phyloP scores from a whole-genome alignment of 148 eudicot species.

The Oxyria digyna region DNA sequence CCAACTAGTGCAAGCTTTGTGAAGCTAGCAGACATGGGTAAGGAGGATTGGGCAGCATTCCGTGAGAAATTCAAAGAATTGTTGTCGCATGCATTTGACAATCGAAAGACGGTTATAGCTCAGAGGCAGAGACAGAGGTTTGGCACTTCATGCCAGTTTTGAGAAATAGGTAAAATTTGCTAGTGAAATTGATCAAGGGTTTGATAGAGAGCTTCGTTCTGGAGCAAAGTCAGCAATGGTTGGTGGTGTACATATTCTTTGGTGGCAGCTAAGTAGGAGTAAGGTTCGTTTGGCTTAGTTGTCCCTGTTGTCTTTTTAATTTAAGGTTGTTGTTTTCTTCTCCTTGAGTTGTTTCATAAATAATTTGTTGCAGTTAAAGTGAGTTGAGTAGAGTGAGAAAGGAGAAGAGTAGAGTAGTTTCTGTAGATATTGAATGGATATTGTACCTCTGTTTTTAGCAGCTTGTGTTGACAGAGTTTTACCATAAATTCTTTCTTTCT shows the following conservation, averaged over 20 bases:
- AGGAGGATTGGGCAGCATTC: slow-evolving; percentile 71
- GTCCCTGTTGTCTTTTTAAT: slow-evolving; percentile 1
- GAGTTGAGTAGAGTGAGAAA: neutral
- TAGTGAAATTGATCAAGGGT: neutral
- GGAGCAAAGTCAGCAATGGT: neutral
- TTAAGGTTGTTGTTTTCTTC: slow-evolving; percentile 9
- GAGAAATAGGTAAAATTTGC: slow-evolving; percentile 17
- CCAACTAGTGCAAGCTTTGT: slow-evolving; percentile 61
- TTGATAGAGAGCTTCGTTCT: neutral
- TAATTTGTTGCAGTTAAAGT: slow-evolving; percentile 20
- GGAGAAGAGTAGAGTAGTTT: neutral
- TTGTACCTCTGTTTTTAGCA: neutral
- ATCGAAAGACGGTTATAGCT: slow-evolving; percentile 37
- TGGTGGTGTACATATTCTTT: slow-evolving; percentile 61
- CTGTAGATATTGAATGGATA: slow-evolving; percentile 18
- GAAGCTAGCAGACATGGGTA: slow-evolving; percentile 76
- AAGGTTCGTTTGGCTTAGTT: slow-evolving; percentile 9
- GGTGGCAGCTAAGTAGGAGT: slow-evolving; percentile 22
- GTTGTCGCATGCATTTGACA: slow-evolving; percentile 50
- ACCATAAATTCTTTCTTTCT: neutral
- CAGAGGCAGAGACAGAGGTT: slow-evolving; percentile 89
- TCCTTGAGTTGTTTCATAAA: slow-evolving; percentile 34
- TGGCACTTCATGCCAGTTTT: slow-evolving; percentile 99
- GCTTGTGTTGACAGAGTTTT: neutral
- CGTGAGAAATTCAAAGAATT: slow-evolving; percentile 73